These are phyloP conservation scores for Leucocoprinus birnbaumii DNA, from an alignment of 768 basidiomycete species.

Conservation along the genomic window DNA sequence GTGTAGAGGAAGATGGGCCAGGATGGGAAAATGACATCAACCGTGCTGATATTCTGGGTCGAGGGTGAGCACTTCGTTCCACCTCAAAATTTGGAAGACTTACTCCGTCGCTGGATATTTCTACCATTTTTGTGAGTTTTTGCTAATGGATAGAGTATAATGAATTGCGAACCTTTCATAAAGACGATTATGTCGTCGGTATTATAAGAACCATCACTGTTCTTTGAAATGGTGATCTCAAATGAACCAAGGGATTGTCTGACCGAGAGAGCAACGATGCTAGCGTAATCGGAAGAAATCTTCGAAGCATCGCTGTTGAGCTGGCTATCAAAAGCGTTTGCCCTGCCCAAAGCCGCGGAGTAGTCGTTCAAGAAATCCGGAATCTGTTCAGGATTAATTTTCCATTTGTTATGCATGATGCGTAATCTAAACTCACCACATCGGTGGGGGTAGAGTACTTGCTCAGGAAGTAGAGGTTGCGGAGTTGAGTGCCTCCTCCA, in stretches of 20 bases:
- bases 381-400: slow-evolving; percentile 24
- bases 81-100: slow-evolving; percentile 1
- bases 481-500: slow-evolving; percentile 33
- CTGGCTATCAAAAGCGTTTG: slow-evolving; percentile 45
- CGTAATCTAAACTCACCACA: slow-evolving; percentile 25
- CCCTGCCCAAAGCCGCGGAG: slow-evolving; percentile 38
- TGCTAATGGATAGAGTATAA: neutral
- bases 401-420: neutral
- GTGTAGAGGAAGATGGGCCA: slow-evolving; percentile 54
- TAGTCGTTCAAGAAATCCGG: slow-evolving; percentile 43
- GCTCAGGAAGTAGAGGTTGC: slow-evolving; percentile 45
- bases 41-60: slow-evolving; percentile 43
- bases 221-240: slow-evolving; percentile 54
- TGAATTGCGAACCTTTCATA: slow-evolving; percentile 44
- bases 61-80: neutral
- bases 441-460: slow-evolving; percentile 31
- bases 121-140: slow-evolving; percentile 21
- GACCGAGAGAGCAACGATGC: slow-evolving; percentile 47
- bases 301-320: slow-evolving; percentile 42
- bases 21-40: slow-evolving; percentile 52
- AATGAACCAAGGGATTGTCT: slow-evolving; percentile 50
- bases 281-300: slow-evolving; percentile 49
- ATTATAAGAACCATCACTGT: slow-evolving; percentile 44
- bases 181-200: slow-evolving; percentile 49
- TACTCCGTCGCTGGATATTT: slow-evolving; percentile 61